Evolutionary conservation across 2,329 filamentous ascomycete genomes (phyloP).

Genomic region (Atkinsonella hypoxylon): DNA sequence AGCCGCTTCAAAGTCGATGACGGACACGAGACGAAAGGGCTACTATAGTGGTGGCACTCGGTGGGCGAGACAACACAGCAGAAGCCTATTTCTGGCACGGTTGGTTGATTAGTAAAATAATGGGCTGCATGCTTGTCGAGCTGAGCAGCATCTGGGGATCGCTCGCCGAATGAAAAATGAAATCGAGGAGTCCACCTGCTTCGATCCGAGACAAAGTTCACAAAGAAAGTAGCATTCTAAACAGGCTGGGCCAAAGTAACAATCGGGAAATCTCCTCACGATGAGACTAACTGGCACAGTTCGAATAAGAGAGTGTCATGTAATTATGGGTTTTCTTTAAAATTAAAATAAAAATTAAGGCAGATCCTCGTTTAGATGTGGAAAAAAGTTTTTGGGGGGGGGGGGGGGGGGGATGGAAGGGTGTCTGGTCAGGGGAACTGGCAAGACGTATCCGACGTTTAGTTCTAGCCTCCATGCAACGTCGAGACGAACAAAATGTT

Average conservation of each 20-base stretch:
- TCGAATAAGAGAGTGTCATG: background rate
- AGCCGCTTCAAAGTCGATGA: background rate
- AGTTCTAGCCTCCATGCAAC: conserved; percentile 69
- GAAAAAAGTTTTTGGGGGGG: background rate
- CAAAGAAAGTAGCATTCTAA: background rate
- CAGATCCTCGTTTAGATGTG: background rate
- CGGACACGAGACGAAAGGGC: background rate
- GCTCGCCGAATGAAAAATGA: background rate
- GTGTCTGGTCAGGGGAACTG: background rate
- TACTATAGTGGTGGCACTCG: background rate
- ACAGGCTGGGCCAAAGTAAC: background rate
- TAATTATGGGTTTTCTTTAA: too few species aligned
- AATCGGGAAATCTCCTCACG: background rate
- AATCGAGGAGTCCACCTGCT: background rate
- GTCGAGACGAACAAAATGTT: conserved; percentile 95
- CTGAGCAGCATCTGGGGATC: background rate
- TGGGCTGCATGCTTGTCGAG: background rate
- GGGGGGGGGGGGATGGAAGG: background rate
- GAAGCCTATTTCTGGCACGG: background rate
- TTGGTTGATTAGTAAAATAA: background rate
- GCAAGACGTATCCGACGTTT: conserved; percentile 1
- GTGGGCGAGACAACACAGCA: background rate
- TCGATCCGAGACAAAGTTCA: background rate
- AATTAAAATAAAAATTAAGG: background rate
- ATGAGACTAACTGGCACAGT: background rate